Evolutionary conservation across 768 basidiomycete species (phyloP), one percentile per base, ranked within the genome.

Genomic region (Pleurotus platypus): DNA sequence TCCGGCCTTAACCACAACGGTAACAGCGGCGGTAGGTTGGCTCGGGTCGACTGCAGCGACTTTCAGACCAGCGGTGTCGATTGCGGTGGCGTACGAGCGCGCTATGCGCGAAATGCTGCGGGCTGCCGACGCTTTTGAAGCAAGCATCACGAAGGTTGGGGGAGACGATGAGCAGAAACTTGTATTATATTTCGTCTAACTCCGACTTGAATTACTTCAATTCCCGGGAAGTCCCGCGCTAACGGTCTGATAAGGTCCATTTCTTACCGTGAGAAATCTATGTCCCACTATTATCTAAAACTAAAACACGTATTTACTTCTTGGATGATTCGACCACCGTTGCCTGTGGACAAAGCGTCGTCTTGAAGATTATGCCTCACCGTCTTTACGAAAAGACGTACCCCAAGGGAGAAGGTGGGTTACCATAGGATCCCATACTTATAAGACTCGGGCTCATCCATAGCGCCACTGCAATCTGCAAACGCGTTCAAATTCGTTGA

Each of bases 1-100:
- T 55, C 96, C 96, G 56, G 92, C 96, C 73, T 94, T 96, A 72
- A 97, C 85, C 61, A 96, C 82, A 66, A 98, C 78, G 49, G 94
- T 93, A 68, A 99, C 84, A 55, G 90, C 82, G 26, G 91, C 79
- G 4, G 93, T 95, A 45, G 93, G 86, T 66, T 89, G 87, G 66
- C 85, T 89, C 64, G 84, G 78, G 76, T 97, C 93, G 59, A 90
- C 71, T 22, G 92, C 83, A 22, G 92, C 90, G 63, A 97, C 87
- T 74, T 91, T 95, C 68, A 94, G 80, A 58, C 92, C 91, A 8
- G 85, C 79, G 49, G 81, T 78, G 65, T 93, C 89, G 62, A 89
- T 85, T 56, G 87, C 87, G 55, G 93, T 90, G 58, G 94, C 92
- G 72, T 93, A 94, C 30, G 79, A 80, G 66, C 89, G 86, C 68